Conservation (phyloP, 208 protist genomes). For the Acanthamoeba culbertsoni region DNA sequence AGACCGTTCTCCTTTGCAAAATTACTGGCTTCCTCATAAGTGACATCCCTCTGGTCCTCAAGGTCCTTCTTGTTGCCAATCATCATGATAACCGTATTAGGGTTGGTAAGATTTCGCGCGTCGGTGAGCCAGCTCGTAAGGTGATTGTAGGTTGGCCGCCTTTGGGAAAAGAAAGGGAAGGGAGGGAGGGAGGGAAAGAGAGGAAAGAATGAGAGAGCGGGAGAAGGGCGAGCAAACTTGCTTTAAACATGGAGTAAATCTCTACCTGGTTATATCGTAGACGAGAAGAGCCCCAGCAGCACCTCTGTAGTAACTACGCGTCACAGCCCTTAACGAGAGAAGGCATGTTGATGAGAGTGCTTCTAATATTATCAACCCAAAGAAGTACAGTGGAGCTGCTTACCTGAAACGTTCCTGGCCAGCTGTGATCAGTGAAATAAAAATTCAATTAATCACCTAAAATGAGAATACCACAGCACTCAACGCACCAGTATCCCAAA, state of each 20-base stretch:
- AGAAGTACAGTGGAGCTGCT: not conserved
- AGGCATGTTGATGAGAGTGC: not conserved
- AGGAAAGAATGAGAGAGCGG: not conserved
- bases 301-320: constrained; percentile 94
- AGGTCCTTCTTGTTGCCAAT: constrained; percentile 96
- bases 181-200: not conserved
- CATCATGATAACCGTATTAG: constrained; percentile 88
- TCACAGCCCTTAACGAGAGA: constrained; percentile 89
- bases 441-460: not conserved
- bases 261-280: constrained; percentile 91
- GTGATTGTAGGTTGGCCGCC: constrained; percentile 84
- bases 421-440: constrained; percentile 51
- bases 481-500: constrained; percentile 95
- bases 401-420: constrained; percentile 83
- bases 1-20: constrained; percentile 95
- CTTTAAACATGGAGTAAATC: constrained; percentile 3
- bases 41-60: constrained; percentile 93
- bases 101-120: constrained; percentile 91
- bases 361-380: not conserved
- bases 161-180: not conserved
- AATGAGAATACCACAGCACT: not conserved
- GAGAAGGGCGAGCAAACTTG: constrained; percentile 86
- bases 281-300: constrained; percentile 95
- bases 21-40: constrained; percentile 93
- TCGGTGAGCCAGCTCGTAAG: constrained; percentile 94